Evolutionary conservation across 352 stramenopile genomes (phyloP), one percentile per base, ranked within the genome.

Genomic region (Phytopythium aichiense): DNA sequence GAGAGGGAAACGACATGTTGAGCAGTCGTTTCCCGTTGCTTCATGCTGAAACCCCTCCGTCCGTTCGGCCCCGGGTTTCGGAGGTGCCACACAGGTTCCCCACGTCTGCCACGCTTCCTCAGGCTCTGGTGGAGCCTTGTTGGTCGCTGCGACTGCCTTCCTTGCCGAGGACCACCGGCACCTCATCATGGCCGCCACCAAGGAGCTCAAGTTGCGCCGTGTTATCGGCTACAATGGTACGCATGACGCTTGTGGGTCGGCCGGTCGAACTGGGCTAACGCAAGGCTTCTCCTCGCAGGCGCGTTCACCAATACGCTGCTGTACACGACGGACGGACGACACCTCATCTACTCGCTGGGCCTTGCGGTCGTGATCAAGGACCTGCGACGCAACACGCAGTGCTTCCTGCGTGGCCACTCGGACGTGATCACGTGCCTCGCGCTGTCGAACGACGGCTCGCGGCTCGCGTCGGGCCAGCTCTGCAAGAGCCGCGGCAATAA

Each of bases 401-500:
- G 76, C 12, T 98, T 98, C 64, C 72, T 98, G 28, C 89, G 97
- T 56, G 94, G 90, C 40, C 93, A 98, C 74, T 94, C 89, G 22
- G 87, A 98, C 65, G 83, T 92, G 33, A 95, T 98, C 65, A 97
- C 90, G 28, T 98, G 92, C 50, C 63, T 99, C 28, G 84, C 89
- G 5, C 70, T 98, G 46, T 98, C 92, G 7, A 94, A 95, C 58
- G 91, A 98, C 63, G 94, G 94, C 31, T 76, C 67, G 1, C 86
- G 78, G 37, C 79, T 98, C 43, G 95, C 93, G 40, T 92, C 84
- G 0, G 94, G 95, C 37, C 95, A 98, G 71, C 78, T 93, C 66
- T 94, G 82, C 65, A 92, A 96, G 57, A 95, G 87, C 64, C 88
- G 93, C n/a, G 93, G 97, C 43, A 98, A 98, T 73, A 92, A 93